These are phyloP conservation scores for Aspergillus sp. DNA, from an alignment of 2,329 filamentous ascomycete genomes.

Conservation along the genomic window DNA sequence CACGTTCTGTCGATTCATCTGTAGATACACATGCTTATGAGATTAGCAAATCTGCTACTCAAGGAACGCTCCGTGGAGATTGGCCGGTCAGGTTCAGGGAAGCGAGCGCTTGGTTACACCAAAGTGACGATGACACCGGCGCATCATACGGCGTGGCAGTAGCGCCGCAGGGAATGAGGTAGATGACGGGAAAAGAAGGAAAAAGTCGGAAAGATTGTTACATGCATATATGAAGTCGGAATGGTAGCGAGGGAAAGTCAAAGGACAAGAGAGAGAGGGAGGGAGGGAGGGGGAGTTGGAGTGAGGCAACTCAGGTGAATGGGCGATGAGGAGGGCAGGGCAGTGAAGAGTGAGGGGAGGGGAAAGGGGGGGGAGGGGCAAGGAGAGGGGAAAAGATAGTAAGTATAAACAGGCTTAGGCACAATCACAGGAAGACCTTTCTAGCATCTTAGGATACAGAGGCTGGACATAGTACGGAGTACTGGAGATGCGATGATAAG, in stretches of 20 bases:
- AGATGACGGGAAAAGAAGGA: slow-evolving; percentile 19
- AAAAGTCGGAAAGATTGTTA: slow-evolving; percentile 21
- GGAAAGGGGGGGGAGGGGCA: not conserved
- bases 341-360: not conserved
- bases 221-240: slow-evolving; percentile 21
- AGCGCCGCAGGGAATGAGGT: slow-evolving; percentile 26
- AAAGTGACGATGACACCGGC: slow-evolving; percentile 39
- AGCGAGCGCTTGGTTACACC: slow-evolving; percentile 37
- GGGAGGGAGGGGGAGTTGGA: not conserved
- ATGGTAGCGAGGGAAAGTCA: slow-evolving; percentile 15
- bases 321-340: slow-evolving; percentile 4
- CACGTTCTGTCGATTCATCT: slow-evolving; percentile 41
- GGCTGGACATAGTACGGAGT: slow-evolving; percentile 26
- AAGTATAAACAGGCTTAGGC: slow-evolving; percentile 29
- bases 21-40: slow-evolving; percentile 40
- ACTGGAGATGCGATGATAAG: slow-evolving; percentile 23
- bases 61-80: slow-evolving; percentile 29
- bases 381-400: slow-evolving; percentile 10
- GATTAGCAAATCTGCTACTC: slow-evolving; percentile 39
- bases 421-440: slow-evolving; percentile 25
- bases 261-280: slow-evolving; percentile 7
- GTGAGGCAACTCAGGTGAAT: not conserved
- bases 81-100: slow-evolving; percentile 34
- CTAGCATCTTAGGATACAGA: slow-evolving; percentile 23
- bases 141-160: slow-evolving; percentile 36